Base-by-base conservation (phyloP, 257 asterid species). In the Solanum bulbocastanum region DNA sequence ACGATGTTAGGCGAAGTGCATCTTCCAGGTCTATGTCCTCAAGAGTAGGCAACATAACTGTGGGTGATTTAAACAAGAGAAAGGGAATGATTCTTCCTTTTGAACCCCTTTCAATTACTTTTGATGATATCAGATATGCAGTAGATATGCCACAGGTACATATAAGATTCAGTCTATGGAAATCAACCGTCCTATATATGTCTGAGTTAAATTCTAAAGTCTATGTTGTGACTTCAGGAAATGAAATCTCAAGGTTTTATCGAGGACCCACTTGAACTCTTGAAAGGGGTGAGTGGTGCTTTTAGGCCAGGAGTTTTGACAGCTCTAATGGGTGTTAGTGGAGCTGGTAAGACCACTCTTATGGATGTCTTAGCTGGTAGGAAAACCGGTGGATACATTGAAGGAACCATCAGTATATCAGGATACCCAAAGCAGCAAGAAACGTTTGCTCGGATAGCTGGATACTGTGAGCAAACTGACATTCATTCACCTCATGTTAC, bases 71-170 rank as follows among this genome's bases (percentile, higher is more conserved):
- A 37, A 91, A 88, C 37, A 89, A 93, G 88, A 95, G 90, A 87
- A 92, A 89, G 86, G 98, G 99, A 90, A 94, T 96, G 99, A 90
- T 96, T 89, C 89, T 96, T 83, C 99, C 99, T 44, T 96, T 95
- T 69, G 90, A 90, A 62, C 97, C 99, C 22, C 98, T 92, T 90
- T 91, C 97, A 49, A 89, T 96, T 86, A 92, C 97, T 44, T 96
- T 95, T 71, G 96, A 95, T 25, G 93, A 93, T 32, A 91, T 96
- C 88, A 89, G 66, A 69, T 96, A 96, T 78, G 92, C 97, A 22
- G 98, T 96, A 22, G 98, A 96, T 33, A 96, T 95, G 96, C 99
- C 99, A 66, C 94, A 87, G 95, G 98, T 95, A 81, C 37, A 81
- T 18, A 1, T 11, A 81, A 10, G 40, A 49, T 20, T 82, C 18